Evolutionary conservation across 148 eudicot species (phyloP).

Genomic region (Chenopodium quinoa): DNA sequence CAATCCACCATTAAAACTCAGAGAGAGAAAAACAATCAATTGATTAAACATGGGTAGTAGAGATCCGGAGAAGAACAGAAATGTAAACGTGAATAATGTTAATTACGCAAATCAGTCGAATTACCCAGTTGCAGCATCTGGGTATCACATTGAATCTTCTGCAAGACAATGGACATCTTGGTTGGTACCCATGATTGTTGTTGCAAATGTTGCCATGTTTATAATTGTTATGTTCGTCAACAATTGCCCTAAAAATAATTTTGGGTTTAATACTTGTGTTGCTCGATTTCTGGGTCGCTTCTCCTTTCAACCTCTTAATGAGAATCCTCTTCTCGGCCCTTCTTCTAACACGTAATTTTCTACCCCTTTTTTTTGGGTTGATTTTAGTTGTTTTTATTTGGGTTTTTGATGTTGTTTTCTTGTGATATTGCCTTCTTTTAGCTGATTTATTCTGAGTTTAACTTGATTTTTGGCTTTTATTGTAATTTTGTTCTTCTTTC

Average conservation of each 20-base stretch:
- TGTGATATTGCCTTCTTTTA: no score
- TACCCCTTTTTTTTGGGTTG: not conserved
- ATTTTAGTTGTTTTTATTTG: not conserved
- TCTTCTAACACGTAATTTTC: slow-evolving; percentile 61
- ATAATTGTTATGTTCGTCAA: slow-evolving; percentile 67
- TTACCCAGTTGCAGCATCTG: slow-evolving; percentile 1
- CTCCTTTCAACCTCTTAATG: slow-evolving; percentile 69
- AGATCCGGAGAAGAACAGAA: slow-evolving; percentile 59
- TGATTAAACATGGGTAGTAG: slow-evolving; percentile 28
- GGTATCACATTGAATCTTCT: slow-evolving; percentile 31
- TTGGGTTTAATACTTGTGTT: slow-evolving; percentile 46
- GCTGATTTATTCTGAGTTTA: no score
- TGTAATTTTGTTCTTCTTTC: no score
- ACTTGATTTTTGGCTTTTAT: no score
- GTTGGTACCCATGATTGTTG: slow-evolving; percentile 85
- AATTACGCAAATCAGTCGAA: slow-evolving; percentile 10
- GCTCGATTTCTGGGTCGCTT: slow-evolving; percentile 56
- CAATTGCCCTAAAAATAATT: slow-evolving; percentile 67
- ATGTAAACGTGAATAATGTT: slow-evolving; percentile 21
- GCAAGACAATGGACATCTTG: slow-evolving; percentile 84
- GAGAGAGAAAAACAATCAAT: no score
- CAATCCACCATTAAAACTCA: not conserved
- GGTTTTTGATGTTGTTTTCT: not conserved
- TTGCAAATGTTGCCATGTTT: slow-evolving; percentile 72
- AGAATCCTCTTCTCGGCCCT: slow-evolving; percentile 86